Base-by-base conservation (phyloP, 139 green algal genomes). In the Chlamydomonas sp. region DNA sequence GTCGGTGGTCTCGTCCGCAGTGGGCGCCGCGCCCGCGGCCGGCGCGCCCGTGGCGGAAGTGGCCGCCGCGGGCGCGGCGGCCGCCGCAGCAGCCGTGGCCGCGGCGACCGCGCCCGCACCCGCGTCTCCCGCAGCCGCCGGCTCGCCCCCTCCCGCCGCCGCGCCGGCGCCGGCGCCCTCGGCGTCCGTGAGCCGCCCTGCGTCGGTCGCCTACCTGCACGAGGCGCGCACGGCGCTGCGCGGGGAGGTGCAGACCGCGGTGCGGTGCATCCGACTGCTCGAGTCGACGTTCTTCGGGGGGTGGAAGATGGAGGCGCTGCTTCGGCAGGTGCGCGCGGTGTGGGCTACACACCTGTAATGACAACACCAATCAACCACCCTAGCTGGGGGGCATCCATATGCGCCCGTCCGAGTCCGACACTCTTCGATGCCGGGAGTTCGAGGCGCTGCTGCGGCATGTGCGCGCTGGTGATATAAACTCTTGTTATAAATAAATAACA, bases 211-310 rank as follows among this genome's bases (percentile, higher is more conserved):
- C 16, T 28, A n/a, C 29, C 3, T 22, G 30, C 62, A 69, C 35
- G 62, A 69, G 16, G 62, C 62, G 5, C 35, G 62, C 5, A 69
- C 5, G 3, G 29, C 54, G 33, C 62, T 69, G 36, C 62, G 62
- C 10, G 10, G 22, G 4, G 62, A 69, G 20, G 62, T 69, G 35
- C 34, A n/a, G 30, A 48, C 43, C 31, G 48, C 43, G 6, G 30
- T 60, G 48, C 65, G 65, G 2, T 72, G 48, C 48, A 60, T 72
- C n/a, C 43, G 47, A 24, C 28, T 72, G 48, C 43, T 72, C 6
- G 54, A 68, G 60, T 20, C 31, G 6, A 48, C 8, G 28, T 10
- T 28, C 22, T 63, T 35, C 54, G n/a, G 54, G 6, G 54, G 54
- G 22, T 63, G 54, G 54, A 63, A 30, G 54, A 63, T 63, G 13